Evolutionary conservation across 805 yeast species (phyloP), one percentile per base, ranked within the genome.

Genomic region (Yarrowia hollandica): DNA sequence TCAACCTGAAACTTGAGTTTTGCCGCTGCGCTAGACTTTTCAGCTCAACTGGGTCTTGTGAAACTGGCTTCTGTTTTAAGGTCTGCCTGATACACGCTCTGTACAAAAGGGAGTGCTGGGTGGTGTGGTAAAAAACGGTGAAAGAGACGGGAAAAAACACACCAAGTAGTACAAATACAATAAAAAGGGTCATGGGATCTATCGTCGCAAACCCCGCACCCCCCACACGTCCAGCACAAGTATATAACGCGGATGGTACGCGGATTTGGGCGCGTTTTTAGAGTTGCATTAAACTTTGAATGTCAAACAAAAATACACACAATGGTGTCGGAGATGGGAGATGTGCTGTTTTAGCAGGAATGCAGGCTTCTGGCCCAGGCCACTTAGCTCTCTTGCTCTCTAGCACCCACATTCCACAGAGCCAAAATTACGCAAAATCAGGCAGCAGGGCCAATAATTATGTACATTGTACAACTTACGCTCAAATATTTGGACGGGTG

Each of bases 261-360:
- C 35, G 52, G 3, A n/a, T n/a, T 23, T 4, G 8, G 16, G 12
- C 52, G 52, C 52, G 52, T 44, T 12, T 14, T 28, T 44, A 44
- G 6, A 30, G 52, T 44, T 44, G 34, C 52, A 28, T 44, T 44
- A 44, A 28, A 44, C 52, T 44, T 31, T 44, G 18, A 12, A 28
- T n/a, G 3, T 44, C 35, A 28, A 28, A 44, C 52, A 44, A 44
- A 30, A 14, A n/a, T n/a, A n/a, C 3, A 7, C 34, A 19, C 4
- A 18, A 2, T 30, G 34, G 15, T 30, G 35, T 28, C 35, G 52
- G 34, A 44, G 52, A 44, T 44, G 52, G 52, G 34, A 44, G 52
- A 44, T 44, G 52, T 19, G 35, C 35, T 44, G 35, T 42, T 42
- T 42, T 42, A 42, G 34, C 50, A 26, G 50, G 50, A 42, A 42